phyloP scores from a whole-genome alignment of 768 basidiomycete species.

The Collybiopsis confluens region DNA sequence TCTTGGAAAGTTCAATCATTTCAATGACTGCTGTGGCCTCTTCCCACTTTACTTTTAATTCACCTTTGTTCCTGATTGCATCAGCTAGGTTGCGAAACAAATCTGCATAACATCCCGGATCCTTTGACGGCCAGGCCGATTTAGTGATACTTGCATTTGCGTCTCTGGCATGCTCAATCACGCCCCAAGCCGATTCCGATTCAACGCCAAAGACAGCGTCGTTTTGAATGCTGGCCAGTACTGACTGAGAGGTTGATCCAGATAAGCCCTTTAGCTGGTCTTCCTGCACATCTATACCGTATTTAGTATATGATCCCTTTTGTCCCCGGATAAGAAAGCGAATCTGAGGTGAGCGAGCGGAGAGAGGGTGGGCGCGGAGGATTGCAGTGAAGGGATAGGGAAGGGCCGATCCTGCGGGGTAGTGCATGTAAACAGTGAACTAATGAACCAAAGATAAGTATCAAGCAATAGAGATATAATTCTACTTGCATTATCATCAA shows the following conservation, averaged over 20 bases:
- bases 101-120: conserved; percentile 53
- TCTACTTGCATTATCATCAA: conserved; percentile 60
- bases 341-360: conserved; percentile 59
- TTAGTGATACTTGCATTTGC: conserved; percentile 38
- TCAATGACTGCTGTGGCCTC: conserved; percentile 70
- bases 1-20: conserved; percentile 70
- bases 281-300: conserved; percentile 77
- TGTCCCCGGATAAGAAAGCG: conserved; percentile 73
- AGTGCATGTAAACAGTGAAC: conserved; percentile 55
- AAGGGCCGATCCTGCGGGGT: conserved; percentile 32
- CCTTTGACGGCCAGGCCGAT: conserved; percentile 56
- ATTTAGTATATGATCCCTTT: conserved; percentile 69
- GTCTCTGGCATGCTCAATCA: conserved; percentile 47
- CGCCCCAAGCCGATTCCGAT: conserved; percentile 59
- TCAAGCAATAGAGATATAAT: too few species aligned
- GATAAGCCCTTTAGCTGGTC: conserved; percentile 59
- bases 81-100: conserved; percentile 65
- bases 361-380: conserved; percentile 65
- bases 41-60: conserved; percentile 65
- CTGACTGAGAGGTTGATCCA: conserved; percentile 34
- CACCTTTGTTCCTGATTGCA: conserved; percentile 51
- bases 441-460: too few species aligned
- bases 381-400: conserved; percentile 61
- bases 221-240: conserved; percentile 20
- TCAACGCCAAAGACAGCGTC: conserved; percentile 53